Base-by-base conservation (phyloP, 1,139 yeast genomes). In the Nakaseomyces kungkrabaensis region DNA sequence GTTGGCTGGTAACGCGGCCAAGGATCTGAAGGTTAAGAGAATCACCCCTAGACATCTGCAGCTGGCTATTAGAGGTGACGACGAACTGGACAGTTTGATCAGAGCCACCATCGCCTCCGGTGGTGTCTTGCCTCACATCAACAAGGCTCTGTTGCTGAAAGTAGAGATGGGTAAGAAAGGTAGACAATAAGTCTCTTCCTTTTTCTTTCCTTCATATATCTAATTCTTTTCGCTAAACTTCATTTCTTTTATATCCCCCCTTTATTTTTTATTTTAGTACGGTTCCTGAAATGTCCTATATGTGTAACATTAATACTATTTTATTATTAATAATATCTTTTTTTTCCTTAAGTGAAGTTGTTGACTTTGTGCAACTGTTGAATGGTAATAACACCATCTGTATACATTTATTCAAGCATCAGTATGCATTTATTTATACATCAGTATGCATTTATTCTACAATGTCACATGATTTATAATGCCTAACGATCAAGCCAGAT, bases 71-170 rank as follows among this genome's bases (percentile, higher is more conserved):
- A 86, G 98, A 74, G 97, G 97, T 59, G 98, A 94, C 73, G 98
- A 92, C 72, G 98, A 94, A 73, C 81, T 94, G 70, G 97, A 92
- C 74, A 85, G 88, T 61, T 78, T 94, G 70, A 87, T 94, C 65
- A 85, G 87, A 69, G 99, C 97, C 59, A 94, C 98, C 54, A 94
- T 94, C 70, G 97, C 99, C 47, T 90, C 85, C 65, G 99, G 99
- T 74, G 98, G 99, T 82, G 99, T 94, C 52, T 78, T 92, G 74
- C 99, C 99, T 51, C 97, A 90, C 67, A 88, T 90, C 69, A 90
- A 89, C 75, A 88, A 89, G 63, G 96, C 96, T 51, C 78, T 89
- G 65, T 75, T 90, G 69, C 79, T 89, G 72, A 90, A 90, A 78
- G 96, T 87, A 51, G 97, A 89, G 72, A 41, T 41, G 44, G 44